Evolutionary conservation across 768 basidiomycete species (phyloP).

Genomic region (Mycena olivaceomarginata): DNA sequence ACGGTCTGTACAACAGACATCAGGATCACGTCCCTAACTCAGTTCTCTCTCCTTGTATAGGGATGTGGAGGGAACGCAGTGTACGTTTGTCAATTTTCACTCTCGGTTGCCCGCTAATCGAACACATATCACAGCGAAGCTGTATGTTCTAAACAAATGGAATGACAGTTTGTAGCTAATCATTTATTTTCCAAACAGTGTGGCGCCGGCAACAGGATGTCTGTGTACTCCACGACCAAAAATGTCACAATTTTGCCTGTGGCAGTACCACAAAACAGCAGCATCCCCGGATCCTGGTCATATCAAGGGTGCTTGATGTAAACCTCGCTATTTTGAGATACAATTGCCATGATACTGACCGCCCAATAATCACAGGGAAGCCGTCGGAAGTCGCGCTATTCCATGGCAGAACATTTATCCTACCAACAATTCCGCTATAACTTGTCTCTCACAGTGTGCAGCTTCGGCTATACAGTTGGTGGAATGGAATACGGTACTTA

Average conservation of each 20-base stretch:
- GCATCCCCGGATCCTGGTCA: conserved; percentile 77
- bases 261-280: conserved; percentile 72
- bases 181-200: conserved; percentile 56
- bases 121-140: conserved; percentile 68
- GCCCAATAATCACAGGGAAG: conserved; percentile 65
- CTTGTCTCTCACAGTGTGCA: conserved; percentile 82
- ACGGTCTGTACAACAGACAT: too few relatives aligned
- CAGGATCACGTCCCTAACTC: too few relatives aligned
- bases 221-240: conserved; percentile 77
- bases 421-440: conserved; percentile 78
- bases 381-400: conserved; percentile 68
- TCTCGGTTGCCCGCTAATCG: conserved; percentile 11
- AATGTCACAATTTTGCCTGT: conserved; percentile 75
- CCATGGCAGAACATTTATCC: conserved; percentile 77
- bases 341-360: neutral
- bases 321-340: conserved; percentile 42
- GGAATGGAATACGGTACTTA: conserved; percentile 68
- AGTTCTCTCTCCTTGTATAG: too few relatives aligned
- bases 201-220: conserved; percentile 83
- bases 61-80: conserved; percentile 85
- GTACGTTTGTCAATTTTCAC: conserved; percentile 60
- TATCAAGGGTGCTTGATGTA: conserved; percentile 84
- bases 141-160: conserved; percentile 23
- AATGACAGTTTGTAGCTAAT: neutral
- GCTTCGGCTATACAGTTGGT: conserved; percentile 81